phyloP scores from a whole-genome alignment of 495 filamentous ascomycete genomes.

The Hypoxylon perforatum region DNA sequence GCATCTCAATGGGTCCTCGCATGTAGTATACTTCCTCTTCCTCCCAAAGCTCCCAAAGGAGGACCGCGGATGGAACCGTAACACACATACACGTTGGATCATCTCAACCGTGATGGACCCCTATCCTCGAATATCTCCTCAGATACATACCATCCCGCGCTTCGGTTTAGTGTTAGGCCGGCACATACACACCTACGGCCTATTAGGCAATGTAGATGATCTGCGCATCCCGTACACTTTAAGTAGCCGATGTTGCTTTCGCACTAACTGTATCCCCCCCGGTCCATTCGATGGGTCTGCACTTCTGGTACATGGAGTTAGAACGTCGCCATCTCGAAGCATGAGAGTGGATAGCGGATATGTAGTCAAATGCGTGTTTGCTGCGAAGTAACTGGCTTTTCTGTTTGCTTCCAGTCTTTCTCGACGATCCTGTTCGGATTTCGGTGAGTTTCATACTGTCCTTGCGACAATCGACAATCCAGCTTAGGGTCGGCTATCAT shows the following conservation, averaged over 20 bases:
- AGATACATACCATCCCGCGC: constrained; percentile 18
- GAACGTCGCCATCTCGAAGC: constrained; percentile 15
- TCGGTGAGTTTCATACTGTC: constrained; percentile 37
- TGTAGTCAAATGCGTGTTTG: constrained; percentile 11
- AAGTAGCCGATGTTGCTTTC: constrained; percentile 32
- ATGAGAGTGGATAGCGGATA: constrained; percentile 3
- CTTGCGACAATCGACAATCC: constrained; percentile 8
- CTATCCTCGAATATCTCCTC: constrained; percentile 25
- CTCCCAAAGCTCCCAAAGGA: constrained; percentile 2
- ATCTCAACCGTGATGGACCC: constrained; percentile 23
- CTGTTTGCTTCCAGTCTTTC: constrained; percentile 10
- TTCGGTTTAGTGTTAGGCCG: constrained; percentile 18
- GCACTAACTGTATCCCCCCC: constrained; percentile 20
- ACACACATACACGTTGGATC: constrained; percentile 18
- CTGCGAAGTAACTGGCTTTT: neutral
- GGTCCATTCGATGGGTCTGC: constrained; percentile 12
- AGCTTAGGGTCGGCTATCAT: constrained; percentile 22
- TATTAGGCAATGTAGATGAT: constrained; percentile 34
- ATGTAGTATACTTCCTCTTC: constrained; percentile 4
- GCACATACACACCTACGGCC: constrained; percentile 11
- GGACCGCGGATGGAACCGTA: constrained; percentile 21
- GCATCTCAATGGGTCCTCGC: constrained; percentile 37
- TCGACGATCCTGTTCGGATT: constrained; percentile 5
- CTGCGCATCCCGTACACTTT: constrained; percentile 29
- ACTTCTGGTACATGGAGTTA: constrained; percentile 8